Evolutionary conservation across 2,329 filamentous ascomycete species (phyloP), one percentile per base, ranked within the genome.

Genomic region (Sphaerulina musiva): DNA sequence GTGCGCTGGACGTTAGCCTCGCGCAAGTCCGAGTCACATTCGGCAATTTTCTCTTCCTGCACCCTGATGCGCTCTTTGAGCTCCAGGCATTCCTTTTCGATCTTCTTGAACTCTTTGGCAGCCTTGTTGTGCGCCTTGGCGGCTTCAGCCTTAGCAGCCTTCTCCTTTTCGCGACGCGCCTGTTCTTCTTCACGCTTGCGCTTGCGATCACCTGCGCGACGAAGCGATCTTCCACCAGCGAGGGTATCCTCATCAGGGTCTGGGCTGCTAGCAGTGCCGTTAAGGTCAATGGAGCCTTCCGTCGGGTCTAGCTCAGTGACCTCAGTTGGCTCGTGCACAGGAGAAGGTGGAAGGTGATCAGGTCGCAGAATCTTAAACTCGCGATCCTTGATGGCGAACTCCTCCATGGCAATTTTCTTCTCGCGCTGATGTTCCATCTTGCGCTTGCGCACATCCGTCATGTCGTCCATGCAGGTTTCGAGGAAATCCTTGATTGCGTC

Each of bases 1-100:
- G 91, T 95, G 58, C 93, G 85, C 36, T 91, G 89, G 64, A 92
- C 95, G 70, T 96, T 89, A 40, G 91, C 90, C 72, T 97, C 92
- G 49, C 93, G 87, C 44, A 98, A 78, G 68, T 97, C 91, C 64
- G 95, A 91, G 64, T 97, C 92, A 48, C 95, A 82, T 32, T 86
- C 80, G 3, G 83, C 83, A 59, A 98, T 95, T 65, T 92, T 85
- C 5, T 86, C 85, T 69, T 98, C 92, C 66, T 87, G 89, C 49
- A 86, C 81, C 67, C 83, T 83, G 66, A 98, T 85, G 43, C 84
- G 77, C 0, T 85, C 83, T 66, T 95, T 88, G 68, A 92, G 87
- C 69, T 91, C 89, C 59, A 92, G 85, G 54, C 96, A 95, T 58
- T 95, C 89, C 64, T 89, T 90, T 46, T 95, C 70, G 1, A 97